phyloP scores from a whole-genome alignment of 441 rosid species.

The Populus tomentosa region DNA sequence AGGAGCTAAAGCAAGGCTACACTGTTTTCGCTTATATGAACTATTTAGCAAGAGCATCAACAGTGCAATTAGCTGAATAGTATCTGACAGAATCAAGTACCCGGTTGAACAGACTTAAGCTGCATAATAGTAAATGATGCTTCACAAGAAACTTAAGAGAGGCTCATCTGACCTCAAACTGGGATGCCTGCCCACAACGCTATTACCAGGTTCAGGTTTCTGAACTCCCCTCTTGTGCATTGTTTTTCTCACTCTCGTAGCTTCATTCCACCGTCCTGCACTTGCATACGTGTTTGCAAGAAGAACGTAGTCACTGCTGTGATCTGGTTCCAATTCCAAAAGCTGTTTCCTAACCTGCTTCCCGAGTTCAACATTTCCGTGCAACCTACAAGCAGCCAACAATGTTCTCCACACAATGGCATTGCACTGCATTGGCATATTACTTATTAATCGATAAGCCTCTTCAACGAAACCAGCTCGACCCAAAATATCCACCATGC shows the following conservation, averaged over 20 bases:
- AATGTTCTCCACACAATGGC: constrained; percentile 20
- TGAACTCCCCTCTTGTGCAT: constrained; percentile 18
- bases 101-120: neutral
- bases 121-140: neutral
- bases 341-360: constrained; percentile 6
- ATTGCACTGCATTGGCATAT: constrained; percentile 18
- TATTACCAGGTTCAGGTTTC: constrained; percentile 33
- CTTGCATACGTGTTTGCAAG: constrained; percentile 20
- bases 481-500: constrained; percentile 26
- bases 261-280: constrained; percentile 20
- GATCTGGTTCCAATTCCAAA: constrained; percentile 10
- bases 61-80: neutral
- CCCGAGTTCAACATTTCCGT: constrained; percentile 18
- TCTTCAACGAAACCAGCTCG: constrained; percentile 23
- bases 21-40: neutral
- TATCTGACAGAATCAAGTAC: neutral
- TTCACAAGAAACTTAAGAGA: neutral
- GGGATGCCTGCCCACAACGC: constrained; percentile 10
- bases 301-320: constrained; percentile 19
- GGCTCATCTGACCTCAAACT: neutral
- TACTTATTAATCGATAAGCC: constrained; percentile 15
- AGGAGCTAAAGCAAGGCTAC: neutral
- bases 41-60: neutral
- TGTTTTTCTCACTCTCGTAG: constrained; percentile 3
- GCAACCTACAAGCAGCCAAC: constrained; percentile 16